Evolutionary conservation across 2,329 filamentous ascomycete species (phyloP).

Genomic region (Colletotrichum simmondsii): DNA sequence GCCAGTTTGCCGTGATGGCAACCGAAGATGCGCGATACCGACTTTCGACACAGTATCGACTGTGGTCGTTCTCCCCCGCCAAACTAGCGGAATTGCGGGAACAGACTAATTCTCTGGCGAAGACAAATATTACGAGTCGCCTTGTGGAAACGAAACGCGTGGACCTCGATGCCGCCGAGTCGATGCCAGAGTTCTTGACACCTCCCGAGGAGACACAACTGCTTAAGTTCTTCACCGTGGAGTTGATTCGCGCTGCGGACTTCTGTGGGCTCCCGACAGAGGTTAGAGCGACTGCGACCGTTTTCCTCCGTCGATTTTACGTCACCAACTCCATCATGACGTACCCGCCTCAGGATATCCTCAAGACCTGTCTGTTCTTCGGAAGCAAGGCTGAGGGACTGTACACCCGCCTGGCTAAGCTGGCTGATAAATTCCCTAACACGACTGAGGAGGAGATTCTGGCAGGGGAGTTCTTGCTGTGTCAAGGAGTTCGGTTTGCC

Average conservation of each 20-base stretch:
- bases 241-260: slow-evolving; percentile 66
- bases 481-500: slow-evolving; percentile 91
- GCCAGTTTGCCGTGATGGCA: slow-evolving; percentile 62
- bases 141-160: slow-evolving; percentile 54
- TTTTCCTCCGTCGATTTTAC: slow-evolving; percentile 95
- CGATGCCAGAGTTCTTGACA: slow-evolving; percentile 80
- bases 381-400: slow-evolving; percentile 92
- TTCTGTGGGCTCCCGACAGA: slow-evolving; percentile 62
- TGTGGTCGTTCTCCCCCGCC: slow-evolving; percentile 90
- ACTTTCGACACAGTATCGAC: slow-evolving; percentile 86
- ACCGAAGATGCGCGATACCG: slow-evolving; percentile 93
- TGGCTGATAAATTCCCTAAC: slow-evolving; percentile 76
- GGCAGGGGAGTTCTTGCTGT: slow-evolving; percentile 91
- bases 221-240: slow-evolving; percentile 79
- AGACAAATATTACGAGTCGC: slow-evolving; percentile 66
- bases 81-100: slow-evolving; percentile 77
- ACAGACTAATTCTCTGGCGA: slow-evolving; percentile 83
- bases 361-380: slow-evolving; percentile 92
- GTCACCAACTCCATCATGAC: slow-evolving; percentile 96
- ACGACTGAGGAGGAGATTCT: slow-evolving; percentile 85
- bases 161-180: slow-evolving; percentile 41
- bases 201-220: slow-evolving; percentile 85
- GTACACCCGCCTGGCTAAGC: slow-evolving; percentile 72
- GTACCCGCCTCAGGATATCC: slow-evolving; percentile 89
- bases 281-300: slow-evolving; percentile 76